Conservation (phyloP, 1,284 basidiomycete species). For the Ceratobasidium sp. region DNA sequence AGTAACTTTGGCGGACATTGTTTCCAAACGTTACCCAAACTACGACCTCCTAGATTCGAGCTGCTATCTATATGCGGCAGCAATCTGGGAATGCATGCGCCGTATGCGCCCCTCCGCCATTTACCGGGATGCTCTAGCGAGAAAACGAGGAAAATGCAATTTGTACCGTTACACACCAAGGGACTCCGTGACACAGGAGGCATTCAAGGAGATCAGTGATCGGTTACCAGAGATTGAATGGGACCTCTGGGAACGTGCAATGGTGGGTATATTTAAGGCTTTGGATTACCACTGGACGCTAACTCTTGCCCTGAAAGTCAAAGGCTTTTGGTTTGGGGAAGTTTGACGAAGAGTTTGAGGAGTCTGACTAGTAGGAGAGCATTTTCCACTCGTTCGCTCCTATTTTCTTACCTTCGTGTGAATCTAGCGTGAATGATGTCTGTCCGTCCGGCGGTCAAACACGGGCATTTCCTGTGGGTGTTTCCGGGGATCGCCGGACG, state of each 20-base stretch:
- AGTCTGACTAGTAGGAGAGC: conserved; percentile 1
- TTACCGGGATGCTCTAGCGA: neutral
- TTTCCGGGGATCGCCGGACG: neutral
- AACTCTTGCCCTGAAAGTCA: too few relatives aligned
- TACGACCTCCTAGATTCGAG: neutral
- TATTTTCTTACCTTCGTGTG: neutral
- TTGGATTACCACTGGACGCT: too few relatives aligned
- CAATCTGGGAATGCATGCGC: neutral
- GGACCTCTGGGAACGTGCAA: too few relatives aligned
- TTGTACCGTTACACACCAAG: neutral
- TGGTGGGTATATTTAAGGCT: too few relatives aligned
- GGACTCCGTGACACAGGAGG: neutral
- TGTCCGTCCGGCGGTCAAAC: neutral
- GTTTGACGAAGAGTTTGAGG: neutral
- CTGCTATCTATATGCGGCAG: neutral
- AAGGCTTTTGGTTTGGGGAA: neutral
- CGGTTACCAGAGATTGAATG: too few relatives aligned
- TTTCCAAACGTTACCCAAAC: neutral
- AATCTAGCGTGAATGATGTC: neutral
- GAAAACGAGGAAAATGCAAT: neutral
- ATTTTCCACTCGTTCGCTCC: neutral
- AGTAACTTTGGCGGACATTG: neutral
- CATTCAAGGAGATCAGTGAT: too few relatives aligned
- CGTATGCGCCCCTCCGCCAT: neutral
- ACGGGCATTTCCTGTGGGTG: neutral